Percentiles rank a stretch among this genome's conserved stretches.
Conservation (phyloP, 768 basidiomycete species). For the Macrocybe gigantea region DNA sequence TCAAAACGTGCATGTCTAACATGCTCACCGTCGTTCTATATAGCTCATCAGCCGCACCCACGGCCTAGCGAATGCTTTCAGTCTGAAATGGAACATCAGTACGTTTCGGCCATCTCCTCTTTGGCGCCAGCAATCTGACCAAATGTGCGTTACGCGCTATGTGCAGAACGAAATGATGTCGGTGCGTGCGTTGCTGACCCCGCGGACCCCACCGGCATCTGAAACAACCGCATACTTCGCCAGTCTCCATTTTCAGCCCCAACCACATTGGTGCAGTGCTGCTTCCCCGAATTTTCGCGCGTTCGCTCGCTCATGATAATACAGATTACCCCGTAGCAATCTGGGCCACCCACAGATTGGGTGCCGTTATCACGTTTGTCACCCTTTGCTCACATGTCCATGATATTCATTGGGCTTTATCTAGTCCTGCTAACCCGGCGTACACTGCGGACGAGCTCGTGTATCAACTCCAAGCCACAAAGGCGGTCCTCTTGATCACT, state of each 20-base stretch:
- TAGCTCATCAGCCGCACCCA: slow-evolving; percentile 39
- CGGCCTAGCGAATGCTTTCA: slow-evolving; percentile 50
- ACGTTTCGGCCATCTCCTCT: slow-evolving; percentile 5
- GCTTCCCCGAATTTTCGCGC: slow-evolving; percentile 1
- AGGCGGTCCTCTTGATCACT: slow-evolving; percentile 41
- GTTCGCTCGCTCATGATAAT: background rate
- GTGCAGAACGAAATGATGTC: slow-evolving; percentile 42
- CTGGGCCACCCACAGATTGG: slow-evolving; percentile 57
- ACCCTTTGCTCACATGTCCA: background rate
- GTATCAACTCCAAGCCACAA: slow-evolving; percentile 47
- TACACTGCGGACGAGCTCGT: slow-evolving; percentile 53
- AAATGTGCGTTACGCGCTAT: background rate
- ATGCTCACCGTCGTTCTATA: background rate
- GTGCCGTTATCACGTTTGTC: slow-evolving; percentile 52
- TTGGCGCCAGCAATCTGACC: background rate
- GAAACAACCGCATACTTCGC: background rate
- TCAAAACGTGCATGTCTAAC: no score
- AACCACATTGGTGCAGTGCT: slow-evolving; percentile 50
- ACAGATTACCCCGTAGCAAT: slow-evolving; percentile 50
- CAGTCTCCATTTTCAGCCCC: slow-evolving; percentile 60
- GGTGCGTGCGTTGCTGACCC: slow-evolving; percentile 26
- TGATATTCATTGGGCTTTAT: slow-evolving; percentile 8
- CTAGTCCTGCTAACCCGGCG: slow-evolving; percentile 56
- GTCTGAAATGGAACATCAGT: slow-evolving; percentile 44
- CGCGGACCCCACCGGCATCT: background rate